A percentile compares a stretch with the other conserved stretches of the same genome.
Evolutionary conservation across 2,329 filamentous ascomycete genomes (phyloP).

Genomic region (Sporothrix luriei): DNA sequence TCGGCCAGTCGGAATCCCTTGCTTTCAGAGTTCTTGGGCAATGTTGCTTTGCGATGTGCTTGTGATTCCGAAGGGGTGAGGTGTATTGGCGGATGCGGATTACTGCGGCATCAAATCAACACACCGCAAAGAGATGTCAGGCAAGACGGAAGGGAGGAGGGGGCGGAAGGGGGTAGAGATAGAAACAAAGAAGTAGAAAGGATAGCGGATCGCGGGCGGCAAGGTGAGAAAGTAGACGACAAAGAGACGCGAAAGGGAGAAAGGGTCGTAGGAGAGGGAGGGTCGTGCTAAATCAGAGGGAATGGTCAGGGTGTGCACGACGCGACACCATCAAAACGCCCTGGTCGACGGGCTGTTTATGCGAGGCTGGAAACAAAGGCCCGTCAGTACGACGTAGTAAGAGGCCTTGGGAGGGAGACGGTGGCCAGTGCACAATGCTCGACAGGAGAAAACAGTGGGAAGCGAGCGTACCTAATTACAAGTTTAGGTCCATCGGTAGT

Average conservation of each 20-base stretch:
- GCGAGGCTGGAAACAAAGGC: slow-evolving; percentile 33
- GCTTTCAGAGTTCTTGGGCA: not conserved
- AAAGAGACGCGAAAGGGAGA: not conserved
- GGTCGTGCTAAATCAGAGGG: slow-evolving; percentile 17
- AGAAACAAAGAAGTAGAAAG: not conserved
- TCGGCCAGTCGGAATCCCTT: not conserved
- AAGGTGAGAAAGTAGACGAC: slow-evolving; percentile 9
- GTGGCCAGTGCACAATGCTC: slow-evolving; percentile 25
- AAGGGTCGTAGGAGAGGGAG: not conserved
- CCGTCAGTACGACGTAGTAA: slow-evolving; percentile 12
- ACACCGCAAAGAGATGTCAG: slow-evolving; percentile 1
- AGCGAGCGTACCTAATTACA: slow-evolving; percentile 6
- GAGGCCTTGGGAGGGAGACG: not conserved
- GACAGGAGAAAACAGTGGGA: slow-evolving; percentile 16
- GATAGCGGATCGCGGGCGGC: slow-evolving; percentile 22
- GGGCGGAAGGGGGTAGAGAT: not conserved
- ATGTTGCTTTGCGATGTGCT: not conserved
- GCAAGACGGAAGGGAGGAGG: slow-evolving; percentile 15
- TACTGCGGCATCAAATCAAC: slow-evolving; percentile 26
- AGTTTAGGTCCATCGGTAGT: slow-evolving; percentile 18
- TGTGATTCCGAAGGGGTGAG: slow-evolving; percentile 5
- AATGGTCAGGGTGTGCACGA: slow-evolving; percentile 21
- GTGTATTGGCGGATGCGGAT: slow-evolving; percentile 10
- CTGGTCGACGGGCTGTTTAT: slow-evolving; percentile 33
- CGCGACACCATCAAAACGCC: slow-evolving; percentile 34